Percentiles rank a stretch among this genome's conserved stretches.
These are phyloP conservation scores for Candida manassasensis DNA, from an alignment of 805 yeast genomes.

Conservation along the genomic window DNA sequence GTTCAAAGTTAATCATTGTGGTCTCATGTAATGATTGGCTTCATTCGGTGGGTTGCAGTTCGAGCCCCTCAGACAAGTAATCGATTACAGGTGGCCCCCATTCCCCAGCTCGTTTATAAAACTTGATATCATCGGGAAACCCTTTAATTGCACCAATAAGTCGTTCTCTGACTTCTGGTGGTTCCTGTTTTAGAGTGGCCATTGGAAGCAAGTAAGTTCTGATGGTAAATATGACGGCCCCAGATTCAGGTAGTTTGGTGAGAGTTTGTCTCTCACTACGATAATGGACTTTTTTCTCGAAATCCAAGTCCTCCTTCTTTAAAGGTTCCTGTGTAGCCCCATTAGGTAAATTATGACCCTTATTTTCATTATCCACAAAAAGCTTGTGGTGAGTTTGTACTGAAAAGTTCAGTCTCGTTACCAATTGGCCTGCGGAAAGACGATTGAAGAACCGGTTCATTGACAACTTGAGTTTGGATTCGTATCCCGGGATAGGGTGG, in stretches of 20 bases:
- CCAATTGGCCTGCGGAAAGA: conserved; percentile 32
- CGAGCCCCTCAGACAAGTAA: conserved; percentile 13
- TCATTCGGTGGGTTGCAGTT: background rate
- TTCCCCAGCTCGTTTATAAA: conserved; percentile 56
- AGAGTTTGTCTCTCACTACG: conserved; percentile 40
- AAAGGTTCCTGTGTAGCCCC: conserved; percentile 22
- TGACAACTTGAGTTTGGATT: conserved; percentile 31
- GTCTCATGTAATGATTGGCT: background rate
- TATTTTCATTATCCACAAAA: conserved; percentile 36
- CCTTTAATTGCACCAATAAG: conserved; percentile 61
- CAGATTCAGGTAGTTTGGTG: conserved; percentile 34
- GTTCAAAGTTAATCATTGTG: no score
- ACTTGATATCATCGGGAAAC: conserved; percentile 53
- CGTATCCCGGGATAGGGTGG: conserved; percentile 40
- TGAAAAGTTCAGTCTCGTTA: conserved; percentile 38
- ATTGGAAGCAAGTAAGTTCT: conserved; percentile 38
- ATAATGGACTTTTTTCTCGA: conserved; percentile 35
- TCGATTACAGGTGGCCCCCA: conserved; percentile 68
- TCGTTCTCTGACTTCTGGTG: conserved; percentile 40
- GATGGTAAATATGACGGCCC: conserved; percentile 38
- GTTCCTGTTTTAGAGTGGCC: conserved; percentile 26
- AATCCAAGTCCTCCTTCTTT: conserved; percentile 29
- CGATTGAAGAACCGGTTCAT: conserved; percentile 40
- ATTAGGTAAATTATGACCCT: conserved; percentile 32
- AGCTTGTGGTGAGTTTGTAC: conserved; percentile 33